phyloP scores from a whole-genome alignment of 805 yeast genomes.

The Hemisphaericaspora nanyangensis region DNA sequence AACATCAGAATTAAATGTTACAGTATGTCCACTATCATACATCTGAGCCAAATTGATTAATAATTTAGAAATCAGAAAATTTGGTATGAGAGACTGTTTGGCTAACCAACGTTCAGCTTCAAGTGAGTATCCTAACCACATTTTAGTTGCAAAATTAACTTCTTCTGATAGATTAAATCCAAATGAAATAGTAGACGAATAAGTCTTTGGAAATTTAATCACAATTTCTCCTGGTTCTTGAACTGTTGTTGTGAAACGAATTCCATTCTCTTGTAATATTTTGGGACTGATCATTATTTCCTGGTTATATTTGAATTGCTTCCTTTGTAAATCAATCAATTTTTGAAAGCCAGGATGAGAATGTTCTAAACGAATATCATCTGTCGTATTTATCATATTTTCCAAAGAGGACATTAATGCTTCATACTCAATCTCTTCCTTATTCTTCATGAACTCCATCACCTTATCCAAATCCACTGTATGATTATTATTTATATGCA shows the following conservation, averaged over 20 bases:
- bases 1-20: constrained; percentile 32
- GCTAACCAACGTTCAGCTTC: constrained; percentile 51
- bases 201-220: constrained; percentile 54
- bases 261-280: constrained; percentile 44
- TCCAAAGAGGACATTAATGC: constrained; percentile 28
- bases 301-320: constrained; percentile 26
- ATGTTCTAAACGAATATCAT: constrained; percentile 27
- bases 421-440: constrained; percentile 19
- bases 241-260: constrained; percentile 42
- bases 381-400: constrained; percentile 24
- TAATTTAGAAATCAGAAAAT: constrained; percentile 48
- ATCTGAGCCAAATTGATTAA: constrained; percentile 44
- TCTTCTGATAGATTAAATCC: constrained; percentile 58
- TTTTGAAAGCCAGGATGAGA: constrained; percentile 22
- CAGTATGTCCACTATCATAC: constrained; percentile 28
- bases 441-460: constrained; percentile 5
- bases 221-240: constrained; percentile 63
- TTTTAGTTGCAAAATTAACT: constrained; percentile 51
- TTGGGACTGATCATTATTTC: constrained; percentile 51
- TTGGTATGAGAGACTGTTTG: constrained; percentile 47
- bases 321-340: constrained; percentile 15
- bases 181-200: constrained; percentile 46
- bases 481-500: constrained; percentile 16
- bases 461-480: constrained; percentile 20
- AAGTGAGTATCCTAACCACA: constrained; percentile 51